Percentiles rank a stretch among this genome's conserved stretches.
phyloP scores from a whole-genome alignment of 768 basidiomycete species.

The Sporobolomyces roseus region DNA sequence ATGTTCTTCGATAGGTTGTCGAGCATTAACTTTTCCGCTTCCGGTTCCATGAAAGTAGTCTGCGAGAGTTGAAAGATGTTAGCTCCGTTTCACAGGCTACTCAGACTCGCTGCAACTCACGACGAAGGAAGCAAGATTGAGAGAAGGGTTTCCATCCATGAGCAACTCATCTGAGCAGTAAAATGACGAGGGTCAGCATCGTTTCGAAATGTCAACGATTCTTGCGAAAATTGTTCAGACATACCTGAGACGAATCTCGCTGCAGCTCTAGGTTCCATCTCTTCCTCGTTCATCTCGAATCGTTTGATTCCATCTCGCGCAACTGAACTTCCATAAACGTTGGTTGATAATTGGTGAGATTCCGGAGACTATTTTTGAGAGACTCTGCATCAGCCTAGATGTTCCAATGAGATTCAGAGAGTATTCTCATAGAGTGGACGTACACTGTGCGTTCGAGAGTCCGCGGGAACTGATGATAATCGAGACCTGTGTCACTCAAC shows the following conservation, averaged over 20 bases:
- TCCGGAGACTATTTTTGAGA: too few species aligned
- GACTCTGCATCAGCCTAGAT: too few species aligned
- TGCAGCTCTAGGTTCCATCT: constrained; percentile 32
- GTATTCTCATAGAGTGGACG: too few species aligned
- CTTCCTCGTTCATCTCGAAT: constrained; percentile 39
- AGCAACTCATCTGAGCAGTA: constrained; percentile 32
- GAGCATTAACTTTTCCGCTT: constrained; percentile 44
- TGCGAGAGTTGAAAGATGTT: too few species aligned
- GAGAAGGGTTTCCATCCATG: constrained; percentile 40
- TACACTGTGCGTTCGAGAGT: background rate
- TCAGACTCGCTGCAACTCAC: too few species aligned
- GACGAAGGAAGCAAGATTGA: constrained; percentile 36
- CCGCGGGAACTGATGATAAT: constrained; percentile 9
- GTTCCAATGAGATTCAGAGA: too few species aligned
- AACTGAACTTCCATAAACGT: constrained; percentile 37
- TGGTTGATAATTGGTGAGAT: constrained; percentile 17
- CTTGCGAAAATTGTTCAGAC: too few species aligned
- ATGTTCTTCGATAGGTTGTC: constrained; percentile 38
- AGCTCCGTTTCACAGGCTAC: too few species aligned
- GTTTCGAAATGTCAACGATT: too few species aligned
- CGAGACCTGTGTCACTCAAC: constrained; percentile 19
- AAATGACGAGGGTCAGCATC: too few species aligned
- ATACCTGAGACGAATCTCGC: constrained; percentile 35
- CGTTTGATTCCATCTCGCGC: constrained; percentile 27
- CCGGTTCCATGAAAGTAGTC: constrained; percentile 44